Evolutionary conservation across 768 basidiomycete species (phyloP).

Genomic region (Amanita subjunquillea): DNA sequence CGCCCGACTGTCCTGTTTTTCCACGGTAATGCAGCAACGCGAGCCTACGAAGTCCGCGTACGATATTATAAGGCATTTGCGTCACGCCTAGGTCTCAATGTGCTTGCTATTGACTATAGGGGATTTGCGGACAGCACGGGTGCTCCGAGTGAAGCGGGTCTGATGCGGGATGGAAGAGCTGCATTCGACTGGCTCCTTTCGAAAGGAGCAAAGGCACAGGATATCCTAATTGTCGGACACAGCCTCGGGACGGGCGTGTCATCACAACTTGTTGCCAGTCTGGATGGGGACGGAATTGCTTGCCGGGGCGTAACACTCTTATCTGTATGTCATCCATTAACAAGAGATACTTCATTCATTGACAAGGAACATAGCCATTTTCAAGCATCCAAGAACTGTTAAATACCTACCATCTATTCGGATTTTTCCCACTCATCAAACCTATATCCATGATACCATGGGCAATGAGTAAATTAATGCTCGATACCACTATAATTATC

Average conservation of each 20-base stretch:
- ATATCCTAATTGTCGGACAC: conserved; percentile 74
- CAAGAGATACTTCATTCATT: conserved; percentile 23
- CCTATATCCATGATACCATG: conserved; percentile 62
- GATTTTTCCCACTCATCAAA: conserved; percentile 60
- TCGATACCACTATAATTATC: conserved; percentile 9
- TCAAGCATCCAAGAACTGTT: conserved; percentile 53
- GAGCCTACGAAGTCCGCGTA: conserved; percentile 61
- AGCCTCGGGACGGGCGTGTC: conserved; percentile 83
- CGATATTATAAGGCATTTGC: conserved; percentile 57
- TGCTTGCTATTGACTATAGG: conserved; percentile 84
- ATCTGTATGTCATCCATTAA: conserved; percentile 22
- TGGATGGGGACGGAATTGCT: conserved; percentile 32
- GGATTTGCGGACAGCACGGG: conserved; percentile 87
- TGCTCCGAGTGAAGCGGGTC: conserved; percentile 63
- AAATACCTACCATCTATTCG: conserved; percentile 59
- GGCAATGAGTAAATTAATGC: conserved; percentile 42
- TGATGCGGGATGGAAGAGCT: conserved; percentile 61
- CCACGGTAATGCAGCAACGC: conserved; percentile 83
- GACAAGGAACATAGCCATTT: conserved; percentile 38
- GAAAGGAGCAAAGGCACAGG: conserved; percentile 43
- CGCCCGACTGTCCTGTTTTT: conserved; percentile 82
- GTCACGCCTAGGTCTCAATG: conserved; percentile 58
- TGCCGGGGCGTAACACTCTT: conserved; percentile 41
- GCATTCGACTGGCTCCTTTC: conserved; percentile 72
- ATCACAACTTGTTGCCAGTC: conserved; percentile 34